Evolutionary conservation across 2,329 filamentous ascomycete species (phyloP), one percentile per base, ranked within the genome.

Genomic region (Exophiala viscosa): DNA sequence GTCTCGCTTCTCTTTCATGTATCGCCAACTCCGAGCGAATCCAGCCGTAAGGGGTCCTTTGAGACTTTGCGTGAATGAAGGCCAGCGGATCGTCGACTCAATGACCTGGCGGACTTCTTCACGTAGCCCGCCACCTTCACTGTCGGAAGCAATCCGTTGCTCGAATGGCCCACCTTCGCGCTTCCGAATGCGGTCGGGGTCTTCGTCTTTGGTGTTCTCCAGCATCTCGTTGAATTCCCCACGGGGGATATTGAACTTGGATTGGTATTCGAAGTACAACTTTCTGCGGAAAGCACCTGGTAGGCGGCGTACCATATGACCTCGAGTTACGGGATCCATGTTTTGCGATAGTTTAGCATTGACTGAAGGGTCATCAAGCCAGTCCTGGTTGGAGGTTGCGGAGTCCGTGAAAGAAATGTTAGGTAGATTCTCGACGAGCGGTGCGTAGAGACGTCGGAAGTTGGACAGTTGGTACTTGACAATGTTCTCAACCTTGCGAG

Each of bases 241-340:
- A 13, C 84, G 84, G 0, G 92, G 90, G 39, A 99, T 93, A 50
- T 82, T 80, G 65, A 91, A 95, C 65, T 95, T 92, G 67, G 86
- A 85, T 69, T 96, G 91, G 69, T 96, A 99, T 64, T 91, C 85
- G 70, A 96, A 96, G 73, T 99, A 99, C 0, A 99, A 76, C 54
- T 90, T 91, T 48, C 87, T 83, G 34, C 93, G 83, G 78, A 99
- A 97, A 5, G 84, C 79, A 63, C 87, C 86, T 3, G 93, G 93
- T 9, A 99, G 76, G 10, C 93, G 86, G 4, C 93, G 84, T 8
- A 99, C 92, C 89, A 99, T 99, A 70, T 99, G 99, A 14, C 88
- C 90, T 52, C 93, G 85, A 65, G 88, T 90, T 52, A 88, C 74
- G 0, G 91, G 88, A 64, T 96, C 88, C 90, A 97, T 95, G 65